phyloP scores from a whole-genome alignment of 1,284 basidiomycete species.

The Tilletia indica region DNA sequence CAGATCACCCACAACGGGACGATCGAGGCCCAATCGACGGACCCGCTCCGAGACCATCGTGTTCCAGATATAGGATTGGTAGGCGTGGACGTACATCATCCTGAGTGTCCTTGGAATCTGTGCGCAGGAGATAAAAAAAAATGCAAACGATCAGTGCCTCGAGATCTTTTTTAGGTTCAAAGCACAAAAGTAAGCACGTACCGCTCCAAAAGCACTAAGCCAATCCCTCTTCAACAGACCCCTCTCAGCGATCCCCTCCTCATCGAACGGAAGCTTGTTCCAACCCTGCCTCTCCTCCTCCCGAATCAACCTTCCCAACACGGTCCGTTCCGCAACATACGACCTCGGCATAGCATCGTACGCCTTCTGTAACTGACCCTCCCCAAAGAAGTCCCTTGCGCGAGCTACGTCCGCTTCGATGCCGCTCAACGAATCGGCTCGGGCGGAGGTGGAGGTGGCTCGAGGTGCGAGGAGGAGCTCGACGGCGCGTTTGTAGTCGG shows the following conservation, averaged over 20 bases:
- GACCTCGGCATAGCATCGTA: conserved; percentile 81
- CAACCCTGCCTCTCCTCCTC: conserved; percentile 69
- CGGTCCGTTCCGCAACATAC: conserved; percentile 85
- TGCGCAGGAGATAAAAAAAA: conserved; percentile 11
- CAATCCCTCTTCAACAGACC: conserved; percentile 30
- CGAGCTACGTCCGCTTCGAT: conserved; percentile 30
- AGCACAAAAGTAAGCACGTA: conserved; percentile 60
- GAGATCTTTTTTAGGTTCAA: too few species aligned
- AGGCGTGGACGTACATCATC: conserved; percentile 97
- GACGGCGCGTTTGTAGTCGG: conserved; percentile 63
- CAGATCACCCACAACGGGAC: conserved; percentile 75
- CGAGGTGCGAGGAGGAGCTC: conserved; percentile 38
- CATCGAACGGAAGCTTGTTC: background rate
- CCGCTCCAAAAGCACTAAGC: conserved; percentile 31
- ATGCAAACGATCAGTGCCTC: too few species aligned
- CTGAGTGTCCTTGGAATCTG: conserved; percentile 66
- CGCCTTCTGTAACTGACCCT: conserved; percentile 61
- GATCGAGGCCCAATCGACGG: conserved; percentile 70
- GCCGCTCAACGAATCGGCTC: background rate
- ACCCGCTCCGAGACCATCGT: conserved; percentile 89
- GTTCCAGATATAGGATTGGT: conserved; percentile 99
- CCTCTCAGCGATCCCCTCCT: background rate
- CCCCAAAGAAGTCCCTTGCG: conserved; percentile 27
- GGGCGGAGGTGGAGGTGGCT: background rate
- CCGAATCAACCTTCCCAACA: conserved; percentile 73